Evolutionary conservation across 2,329 filamentous ascomycete species (phyloP), one percentile per base, ranked within the genome.

Genomic region (Fusarium domesticum): DNA sequence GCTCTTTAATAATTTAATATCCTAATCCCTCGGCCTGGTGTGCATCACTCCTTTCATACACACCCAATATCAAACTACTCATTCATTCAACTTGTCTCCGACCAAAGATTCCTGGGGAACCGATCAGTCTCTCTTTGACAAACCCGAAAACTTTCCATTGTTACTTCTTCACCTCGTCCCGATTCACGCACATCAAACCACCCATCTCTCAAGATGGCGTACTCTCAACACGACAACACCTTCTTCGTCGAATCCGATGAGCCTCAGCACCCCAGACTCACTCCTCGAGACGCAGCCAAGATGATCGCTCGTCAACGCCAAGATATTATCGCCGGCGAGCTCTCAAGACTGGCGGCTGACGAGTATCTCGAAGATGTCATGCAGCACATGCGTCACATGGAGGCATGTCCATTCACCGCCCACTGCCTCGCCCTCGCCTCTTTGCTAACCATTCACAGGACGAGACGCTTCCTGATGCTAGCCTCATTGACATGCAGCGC

Each of bases 401-500:
- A 98, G 83, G 82, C 81, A 64, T 57, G 77, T 62, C 47, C 3
- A 14, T 31, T 28, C 6, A 17, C n/a, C 23, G 19, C 6, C 6
- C 3, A 14, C 25, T 35, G 5, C 7, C 18, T 18, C 8, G 28
- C 23, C 1, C 17, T 6, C 37, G 16, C 18, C 23, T 41, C 36
- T 41, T 35, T 44, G 49, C 62, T 72, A 50, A 62, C 56, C 19
- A 45, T 38, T 18, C 34, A 43, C 35, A 81, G 79, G 80, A 85
- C 62, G 87, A 95, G 70, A 97, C 93, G 19, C 76, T 97, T 55
- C 89, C 93, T 42, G 93, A 98, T 69, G 92, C 95, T 66, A 92
- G 92, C 68, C 90, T 95, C 28, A 98, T 98, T 67, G 93, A 98
- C 68, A 96, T 97, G 70, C 93, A 98, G 71, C 90, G 91, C 56